Percentiles rank a stretch among this genome's conserved stretches.
Conservation (phyloP, 805 yeast species). For the Metschnikowia similis region DNA sequence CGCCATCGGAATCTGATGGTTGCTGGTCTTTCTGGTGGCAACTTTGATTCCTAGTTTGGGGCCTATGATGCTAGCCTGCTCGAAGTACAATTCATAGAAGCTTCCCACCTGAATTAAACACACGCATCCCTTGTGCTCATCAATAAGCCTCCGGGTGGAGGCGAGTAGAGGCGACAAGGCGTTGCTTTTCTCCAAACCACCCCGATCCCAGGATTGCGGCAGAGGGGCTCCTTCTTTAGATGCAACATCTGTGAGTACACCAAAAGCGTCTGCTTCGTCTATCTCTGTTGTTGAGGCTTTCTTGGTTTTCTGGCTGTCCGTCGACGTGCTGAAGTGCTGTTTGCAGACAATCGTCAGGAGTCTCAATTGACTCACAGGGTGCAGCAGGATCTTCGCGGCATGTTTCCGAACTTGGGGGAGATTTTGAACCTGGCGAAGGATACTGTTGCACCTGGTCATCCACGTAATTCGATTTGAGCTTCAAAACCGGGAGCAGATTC, state of each 20-base stretch:
- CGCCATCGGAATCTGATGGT: conserved; percentile 64
- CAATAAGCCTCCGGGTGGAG: conserved; percentile 28
- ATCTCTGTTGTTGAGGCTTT: not conserved
- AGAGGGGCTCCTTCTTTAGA: not conserved
- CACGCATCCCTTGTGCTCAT: conserved; percentile 35
- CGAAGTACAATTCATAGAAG: conserved; percentile 83
- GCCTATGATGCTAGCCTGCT: conserved; percentile 76
- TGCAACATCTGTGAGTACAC: no score
- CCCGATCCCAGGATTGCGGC: conserved; percentile 33
- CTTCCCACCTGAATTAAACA: conserved; percentile 75
- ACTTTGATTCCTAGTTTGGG: conserved; percentile 68
- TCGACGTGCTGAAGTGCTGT: not conserved
- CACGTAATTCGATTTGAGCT: not conserved
- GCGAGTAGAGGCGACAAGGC: conserved; percentile 35
- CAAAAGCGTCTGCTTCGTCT: not conserved
- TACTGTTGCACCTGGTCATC: not conserved
- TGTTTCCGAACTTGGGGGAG: not conserved
- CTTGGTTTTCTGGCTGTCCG: not conserved
- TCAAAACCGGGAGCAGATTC: not conserved
- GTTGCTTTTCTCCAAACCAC: conserved; percentile 30
- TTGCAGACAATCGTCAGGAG: not conserved
- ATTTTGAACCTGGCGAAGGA: not conserved
- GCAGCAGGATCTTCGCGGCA: not conserved
- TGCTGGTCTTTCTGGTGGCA: conserved; percentile 49
- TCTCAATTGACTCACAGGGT: not conserved